Evolutionary conservation across 441 rosid genomes (phyloP), one percentile per base, ranked within the genome.

Genomic region (Erodium texanum): DNA sequence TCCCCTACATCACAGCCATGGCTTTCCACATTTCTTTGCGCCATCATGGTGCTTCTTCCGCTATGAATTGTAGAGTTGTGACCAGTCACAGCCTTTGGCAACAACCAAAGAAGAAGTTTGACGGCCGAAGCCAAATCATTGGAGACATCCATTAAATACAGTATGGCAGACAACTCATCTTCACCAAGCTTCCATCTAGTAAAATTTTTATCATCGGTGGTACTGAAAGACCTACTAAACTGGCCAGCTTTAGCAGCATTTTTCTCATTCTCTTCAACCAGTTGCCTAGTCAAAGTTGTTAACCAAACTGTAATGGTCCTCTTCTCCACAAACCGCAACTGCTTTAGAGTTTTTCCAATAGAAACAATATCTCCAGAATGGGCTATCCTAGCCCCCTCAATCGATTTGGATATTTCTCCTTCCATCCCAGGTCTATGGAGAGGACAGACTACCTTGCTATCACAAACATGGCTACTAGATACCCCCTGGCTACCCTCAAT

Each of bases 401-500:
- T 74, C 68, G 83, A 66, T 77, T 83, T 87, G 27, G 81, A 79
- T 38, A 74, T 72, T 70, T 88, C 98, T 69, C 87, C 84, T 71
- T 84, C 90, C 71, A 68, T 38, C 64, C 80, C 82, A 73, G 79
- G 76, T 70, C 82, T 83, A 76, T 84, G 89, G 73, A 85, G 89
- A 69, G 89, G 84, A 67, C 95, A 89, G 84, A 68, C 78, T 67
- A 83, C 83, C 82, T 84, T 93, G 66, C 69, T 91, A 77, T 91
- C 95, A 80, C 98, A 96, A 48, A 91, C 82, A 75, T 96, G 99
- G 79, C 99, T 96, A 12, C 98, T 87, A 61, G 99, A 93, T 70
- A 97, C 97, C 67, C 98, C 99, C 81, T 89, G 98, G 84, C 98
- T 96, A 81, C 91, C 90, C 79, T 93, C 98, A 74, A 96, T 93